Evolutionary conservation across 2,329 filamentous ascomycete species (phyloP).

Genomic region (Chaetothyriales sp.): DNA sequence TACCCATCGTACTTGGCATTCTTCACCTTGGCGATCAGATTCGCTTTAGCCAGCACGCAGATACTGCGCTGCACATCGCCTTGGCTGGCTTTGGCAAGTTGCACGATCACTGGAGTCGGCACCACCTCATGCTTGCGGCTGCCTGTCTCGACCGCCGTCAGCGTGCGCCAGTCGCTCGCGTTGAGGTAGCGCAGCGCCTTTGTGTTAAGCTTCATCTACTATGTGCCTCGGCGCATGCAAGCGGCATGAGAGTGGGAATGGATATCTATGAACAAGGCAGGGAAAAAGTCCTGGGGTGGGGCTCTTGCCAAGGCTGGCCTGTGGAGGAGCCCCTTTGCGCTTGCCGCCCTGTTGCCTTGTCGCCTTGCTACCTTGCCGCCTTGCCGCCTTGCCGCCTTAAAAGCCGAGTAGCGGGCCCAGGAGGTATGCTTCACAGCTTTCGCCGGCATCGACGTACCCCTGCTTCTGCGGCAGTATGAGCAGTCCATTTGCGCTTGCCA

Average conservation of each 20-base stretch:
- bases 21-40: slow-evolving; percentile 81
- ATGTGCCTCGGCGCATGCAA: neutral
- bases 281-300: neutral
- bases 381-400: neutral
- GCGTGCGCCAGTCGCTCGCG: slow-evolving; percentile 85
- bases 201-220: slow-evolving; percentile 80
- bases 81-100: slow-evolving; percentile 62
- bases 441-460: slow-evolving; percentile 53
- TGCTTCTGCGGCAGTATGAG: slow-evolving; percentile 50
- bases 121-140: slow-evolving; percentile 96
- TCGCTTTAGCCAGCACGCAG: slow-evolving; percentile 78
- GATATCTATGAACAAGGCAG: too few relatives aligned
- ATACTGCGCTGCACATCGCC: slow-evolving; percentile 70
- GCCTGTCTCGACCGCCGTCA: slow-evolving; percentile 82
- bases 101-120: slow-evolving; percentile 75
- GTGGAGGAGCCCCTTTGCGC: too few relatives aligned
- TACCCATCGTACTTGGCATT: slow-evolving; percentile 98
- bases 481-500: slow-evolving; percentile 77
- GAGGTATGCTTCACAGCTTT: slow-evolving; percentile 61
- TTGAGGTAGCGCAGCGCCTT: slow-evolving; percentile 86
- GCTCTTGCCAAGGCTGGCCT: neutral
- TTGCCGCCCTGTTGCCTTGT: too few relatives aligned
- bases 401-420: slow-evolving; percentile 45
- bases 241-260: neutral
- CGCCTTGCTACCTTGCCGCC: too few relatives aligned